Percentiles rank a stretch among this genome's conserved stretches.
These are phyloP conservation scores for Bremia lactucae DNA, from an alignment of 352 stramenopile genomes.

Conservation along the genomic window DNA sequence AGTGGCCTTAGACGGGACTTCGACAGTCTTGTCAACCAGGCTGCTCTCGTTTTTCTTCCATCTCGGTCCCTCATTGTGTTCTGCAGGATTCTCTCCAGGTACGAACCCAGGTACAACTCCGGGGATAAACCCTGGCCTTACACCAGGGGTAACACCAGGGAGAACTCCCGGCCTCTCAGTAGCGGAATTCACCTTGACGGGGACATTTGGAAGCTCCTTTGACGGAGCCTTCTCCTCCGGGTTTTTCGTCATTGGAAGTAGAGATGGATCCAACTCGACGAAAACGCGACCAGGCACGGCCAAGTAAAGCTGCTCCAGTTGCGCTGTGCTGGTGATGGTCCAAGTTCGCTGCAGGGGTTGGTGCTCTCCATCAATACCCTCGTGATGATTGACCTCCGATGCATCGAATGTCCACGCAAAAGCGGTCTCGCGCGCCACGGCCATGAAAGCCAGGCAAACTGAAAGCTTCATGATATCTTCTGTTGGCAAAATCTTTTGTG, in stretches of 20 bases:
- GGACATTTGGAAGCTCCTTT: too few relatives aligned
- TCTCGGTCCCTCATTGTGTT: too few relatives aligned
- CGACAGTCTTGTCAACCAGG: too few relatives aligned
- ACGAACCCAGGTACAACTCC: conserved; percentile 13
- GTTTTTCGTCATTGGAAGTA: conserved; percentile 15
- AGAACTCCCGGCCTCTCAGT: conserved; percentile 10
- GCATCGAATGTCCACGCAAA: conserved; percentile 27
- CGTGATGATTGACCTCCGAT: conserved; percentile 16
- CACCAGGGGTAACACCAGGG: conserved; percentile 10
- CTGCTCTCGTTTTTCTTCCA: too few relatives aligned
- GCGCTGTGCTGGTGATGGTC: conserved; percentile 30
- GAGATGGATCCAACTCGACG: conserved; percentile 31
- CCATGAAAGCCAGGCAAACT: conserved; percentile 9
- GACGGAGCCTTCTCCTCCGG: too few relatives aligned
- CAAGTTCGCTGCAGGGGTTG: conserved; percentile 30
- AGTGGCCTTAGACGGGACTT: too few relatives aligned
- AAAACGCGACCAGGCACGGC: conserved; percentile 45
- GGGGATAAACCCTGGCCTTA: conserved; percentile 5
- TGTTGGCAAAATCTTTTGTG: too few relatives aligned
- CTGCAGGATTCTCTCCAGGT: too few relatives aligned
- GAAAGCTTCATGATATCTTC: conserved; percentile 29
- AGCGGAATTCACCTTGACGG: too few relatives aligned
- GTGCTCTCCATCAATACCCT: conserved; percentile 27
- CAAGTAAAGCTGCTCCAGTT: conserved; percentile 39
- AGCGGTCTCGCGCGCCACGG: conserved; percentile 8